phyloP scores from a whole-genome alignment of 2,329 filamentous ascomycete genomes.

The Bipolaris oryzae region DNA sequence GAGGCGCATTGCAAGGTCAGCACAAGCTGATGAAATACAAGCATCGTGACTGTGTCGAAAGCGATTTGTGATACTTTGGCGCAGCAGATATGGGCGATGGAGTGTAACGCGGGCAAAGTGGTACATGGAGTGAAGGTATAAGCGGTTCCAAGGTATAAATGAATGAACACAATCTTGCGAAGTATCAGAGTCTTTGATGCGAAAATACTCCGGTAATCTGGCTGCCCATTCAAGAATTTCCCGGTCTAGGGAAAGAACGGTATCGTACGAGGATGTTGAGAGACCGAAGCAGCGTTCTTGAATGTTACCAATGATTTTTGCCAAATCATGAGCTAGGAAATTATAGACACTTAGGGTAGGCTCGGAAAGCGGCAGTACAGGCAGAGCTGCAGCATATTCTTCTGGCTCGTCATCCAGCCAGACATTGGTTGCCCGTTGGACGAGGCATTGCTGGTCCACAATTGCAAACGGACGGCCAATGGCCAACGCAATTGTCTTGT shows the following conservation, averaged over 20 bases:
- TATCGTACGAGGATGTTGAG: constrained; percentile 47
- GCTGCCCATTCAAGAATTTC: constrained; percentile 44
- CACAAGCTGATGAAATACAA: constrained; percentile 51
- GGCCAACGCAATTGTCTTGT: constrained; percentile 51
- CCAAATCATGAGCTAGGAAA: constrained; percentile 42
- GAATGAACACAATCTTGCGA: constrained; percentile 37
- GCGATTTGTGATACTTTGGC: constrained; percentile 50
- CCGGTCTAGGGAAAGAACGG: constrained; percentile 46
- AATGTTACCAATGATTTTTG: constrained; percentile 49
- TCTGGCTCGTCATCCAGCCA: constrained; percentile 48
- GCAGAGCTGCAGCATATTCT: constrained; percentile 33
- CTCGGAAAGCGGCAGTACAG: constrained; percentile 34
- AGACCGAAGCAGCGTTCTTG: constrained; percentile 51
- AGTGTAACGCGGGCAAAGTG: constrained; percentile 52
- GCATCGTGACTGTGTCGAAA: constrained; percentile 50
- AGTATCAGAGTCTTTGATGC: constrained; percentile 41
- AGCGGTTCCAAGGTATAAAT: constrained; percentile 48
- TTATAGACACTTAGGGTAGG: constrained; percentile 47
- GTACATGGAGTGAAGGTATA: constrained; percentile 50
- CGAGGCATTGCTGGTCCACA: constrained; percentile 49
- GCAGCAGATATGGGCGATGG: constrained; percentile 50
- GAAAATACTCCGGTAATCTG: constrained; percentile 45
- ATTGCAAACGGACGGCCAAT: constrained; percentile 51
- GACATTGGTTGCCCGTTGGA: constrained; percentile 48
- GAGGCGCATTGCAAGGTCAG: constrained; percentile 49